These are phyloP conservation scores for Achaetomiella virescens DNA, from an alignment of 495 filamentous ascomycete genomes.

Conservation along the genomic window DNA sequence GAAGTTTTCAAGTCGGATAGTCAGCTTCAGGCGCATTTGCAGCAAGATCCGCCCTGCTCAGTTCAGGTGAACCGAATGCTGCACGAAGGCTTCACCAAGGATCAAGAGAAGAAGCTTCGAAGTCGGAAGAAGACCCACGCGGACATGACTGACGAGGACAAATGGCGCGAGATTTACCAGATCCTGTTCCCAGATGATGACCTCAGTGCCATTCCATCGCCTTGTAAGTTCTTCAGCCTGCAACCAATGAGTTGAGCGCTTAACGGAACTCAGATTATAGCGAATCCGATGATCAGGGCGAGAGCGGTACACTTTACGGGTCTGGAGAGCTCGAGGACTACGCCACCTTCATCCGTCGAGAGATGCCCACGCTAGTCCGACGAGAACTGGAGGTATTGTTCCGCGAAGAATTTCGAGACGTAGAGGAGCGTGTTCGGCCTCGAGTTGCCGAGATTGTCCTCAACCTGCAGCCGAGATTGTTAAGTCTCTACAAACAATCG, in stretches of 20 bases:
- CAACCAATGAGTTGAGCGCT: not conserved
- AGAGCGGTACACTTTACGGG: conserved; percentile 5
- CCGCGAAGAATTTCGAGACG: conserved; percentile 18
- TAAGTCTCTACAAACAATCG: conserved; percentile 24
- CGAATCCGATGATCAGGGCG: conserved; percentile 22
- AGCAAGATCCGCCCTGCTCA: conserved; percentile 25
- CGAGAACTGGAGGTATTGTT: conserved; percentile 27
- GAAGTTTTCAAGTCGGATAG: conserved; percentile 18
- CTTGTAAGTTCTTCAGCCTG: too few species aligned
- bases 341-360: conserved; percentile 21
- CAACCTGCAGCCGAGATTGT: conserved; percentile 20
- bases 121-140: conserved; percentile 35
- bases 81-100: conserved; percentile 26
- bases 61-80: conserved; percentile 11
- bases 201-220: conserved; percentile 28
- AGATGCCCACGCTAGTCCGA: conserved; percentile 28
- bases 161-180: conserved; percentile 40
- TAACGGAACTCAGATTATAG: conserved; percentile 24
- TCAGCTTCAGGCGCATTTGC: conserved; percentile 17
- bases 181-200: conserved; percentile 40
- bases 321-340: conserved; percentile 26
- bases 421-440: conserved; percentile 21
- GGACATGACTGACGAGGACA: conserved; percentile 38
- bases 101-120: conserved; percentile 31
- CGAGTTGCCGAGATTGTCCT: conserved; percentile 24